Percentiles rank a stretch among this genome's conserved stretches.
Evolutionary conservation across 805 yeast genomes (phyloP).

Genomic region (Trichomonascus vanleenenianus): DNA sequence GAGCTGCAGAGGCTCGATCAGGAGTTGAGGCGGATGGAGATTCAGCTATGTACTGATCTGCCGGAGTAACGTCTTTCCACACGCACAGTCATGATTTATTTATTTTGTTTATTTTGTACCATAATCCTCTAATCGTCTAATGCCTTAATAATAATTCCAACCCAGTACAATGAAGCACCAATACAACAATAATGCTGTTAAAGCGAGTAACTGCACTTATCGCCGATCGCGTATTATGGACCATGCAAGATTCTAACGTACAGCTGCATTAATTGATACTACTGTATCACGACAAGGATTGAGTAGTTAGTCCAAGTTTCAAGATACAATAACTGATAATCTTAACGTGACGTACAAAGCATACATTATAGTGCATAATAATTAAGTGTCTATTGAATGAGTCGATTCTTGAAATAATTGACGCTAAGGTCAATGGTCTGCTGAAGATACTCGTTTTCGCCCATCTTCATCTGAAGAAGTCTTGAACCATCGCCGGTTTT

Average conservation of each 20-base stretch:
- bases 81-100: background rate
- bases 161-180: no score
- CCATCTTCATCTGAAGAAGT: constrained; percentile 17
- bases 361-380: background rate
- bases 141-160: no score
- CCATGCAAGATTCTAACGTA: no score
- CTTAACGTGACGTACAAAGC: no score
- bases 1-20: constrained; percentile 1
- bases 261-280: no score
- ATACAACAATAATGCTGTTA: no score
- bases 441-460: constrained; percentile 9
- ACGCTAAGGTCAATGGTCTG: constrained; percentile 15
- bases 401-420: constrained; percentile 8
- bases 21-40: constrained; percentile 2
- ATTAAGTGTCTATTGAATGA: background rate
- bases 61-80: background rate
- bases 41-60: background rate
- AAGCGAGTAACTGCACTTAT: no score
- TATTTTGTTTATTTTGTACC: background rate
- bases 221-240: no score
- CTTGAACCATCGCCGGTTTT: constrained; percentile 6
- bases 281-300: no score
- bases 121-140: background rate
- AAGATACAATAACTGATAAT: no score
- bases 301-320: no score